Percentiles rank a stretch among this genome's conserved stretches.
Conservation (phyloP, 2,329 filamentous ascomycete species). For the Claviceps digitariae region DNA sequence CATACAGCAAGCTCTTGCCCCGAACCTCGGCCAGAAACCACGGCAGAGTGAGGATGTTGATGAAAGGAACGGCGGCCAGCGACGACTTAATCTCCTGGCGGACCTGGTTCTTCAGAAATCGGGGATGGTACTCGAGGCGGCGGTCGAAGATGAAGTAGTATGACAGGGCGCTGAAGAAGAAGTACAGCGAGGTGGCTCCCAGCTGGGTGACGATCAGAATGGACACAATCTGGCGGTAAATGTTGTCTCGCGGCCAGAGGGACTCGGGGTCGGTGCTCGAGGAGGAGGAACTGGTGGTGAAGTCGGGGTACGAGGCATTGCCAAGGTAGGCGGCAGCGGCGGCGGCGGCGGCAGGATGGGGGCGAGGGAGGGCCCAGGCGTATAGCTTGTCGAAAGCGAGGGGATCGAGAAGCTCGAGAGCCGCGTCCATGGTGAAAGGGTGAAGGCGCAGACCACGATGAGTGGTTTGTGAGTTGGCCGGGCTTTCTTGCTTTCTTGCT, state of each 20-base stretch:
- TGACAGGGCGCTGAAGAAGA: conserved; percentile 53
- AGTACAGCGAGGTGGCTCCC: conserved; percentile 38
- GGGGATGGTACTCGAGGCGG: conserved; percentile 31
- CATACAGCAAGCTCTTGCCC: conserved; percentile 29
- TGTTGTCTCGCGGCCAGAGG: conserved; percentile 26
- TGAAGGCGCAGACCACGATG: not conserved
- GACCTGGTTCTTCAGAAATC: conserved; percentile 34
- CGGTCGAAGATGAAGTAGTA: conserved; percentile 52
- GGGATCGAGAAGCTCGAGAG: conserved; percentile 27
- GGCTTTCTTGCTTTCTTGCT: not conserved
- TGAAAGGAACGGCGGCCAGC: conserved; percentile 28
- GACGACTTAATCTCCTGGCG: conserved; percentile 29
- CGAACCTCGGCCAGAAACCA: conserved; percentile 34
- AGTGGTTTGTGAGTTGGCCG: no score
- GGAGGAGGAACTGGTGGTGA: not conserved
- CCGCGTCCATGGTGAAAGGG: conserved; percentile 20
- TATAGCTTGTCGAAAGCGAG: conserved; percentile 27
- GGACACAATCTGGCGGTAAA: conserved; percentile 25
- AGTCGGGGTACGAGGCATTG: conserved; percentile 4
- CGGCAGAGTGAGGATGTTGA: conserved; percentile 30
- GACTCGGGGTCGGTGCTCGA: conserved; percentile 8
- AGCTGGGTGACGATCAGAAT: conserved; percentile 25
- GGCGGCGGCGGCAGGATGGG: no score
- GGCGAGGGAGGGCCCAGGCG: conserved; percentile 22
- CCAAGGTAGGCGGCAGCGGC: not conserved